Base-by-base conservation (phyloP, 2,329 filamentous ascomycete species). In the Teratosphaeria gauchensis region DNA sequence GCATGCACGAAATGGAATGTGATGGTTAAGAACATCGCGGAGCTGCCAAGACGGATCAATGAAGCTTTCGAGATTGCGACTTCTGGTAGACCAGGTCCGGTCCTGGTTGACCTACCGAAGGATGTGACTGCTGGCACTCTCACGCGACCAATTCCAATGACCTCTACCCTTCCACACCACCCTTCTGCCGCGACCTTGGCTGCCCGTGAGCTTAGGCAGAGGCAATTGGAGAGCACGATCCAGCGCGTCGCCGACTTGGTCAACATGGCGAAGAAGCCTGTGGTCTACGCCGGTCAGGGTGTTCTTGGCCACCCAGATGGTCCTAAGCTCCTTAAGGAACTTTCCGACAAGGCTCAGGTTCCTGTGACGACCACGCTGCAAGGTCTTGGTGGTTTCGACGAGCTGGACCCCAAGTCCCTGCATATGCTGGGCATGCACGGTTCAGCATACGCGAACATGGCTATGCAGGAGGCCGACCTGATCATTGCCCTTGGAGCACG, bases 391-490 rank as follows among this genome's bases (percentile, higher is more conserved):
- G 90, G 85, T 24, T 97, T 88, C 65, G 92, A 97, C 69, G 94
- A 97, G 78, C 83, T 94, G 12, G 90, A 97, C 70, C 85, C 90
- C 65, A 96, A 96, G 82, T 88, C 92, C 52, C 82, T 97, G 56
- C 92, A 97, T 78, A 99, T 99, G 94, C 85, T 97, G 32, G 94
- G 94, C 64, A 97, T 97, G 94, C 92, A 97, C 79, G 94, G 94
- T 61, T 88, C 92, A 8, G 92, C 91, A 7, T 99, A 95, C 71
- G 94, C 94, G 73, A 99, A 99, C 80, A 90, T 96, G 88, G 85
- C 94, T 16, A 96, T 99, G 80, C 92, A 99, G 76, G 89, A 96
- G 73, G 89, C 94, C 14, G 94, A 99, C 76, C 80, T 99, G 63
- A 94, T 99, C 74, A 90, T 99, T 69, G 92, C 92, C 56, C 84